Evolutionary conservation across 805 yeast genomes (phyloP).

Genomic region (Kazachstania viticola): DNA sequence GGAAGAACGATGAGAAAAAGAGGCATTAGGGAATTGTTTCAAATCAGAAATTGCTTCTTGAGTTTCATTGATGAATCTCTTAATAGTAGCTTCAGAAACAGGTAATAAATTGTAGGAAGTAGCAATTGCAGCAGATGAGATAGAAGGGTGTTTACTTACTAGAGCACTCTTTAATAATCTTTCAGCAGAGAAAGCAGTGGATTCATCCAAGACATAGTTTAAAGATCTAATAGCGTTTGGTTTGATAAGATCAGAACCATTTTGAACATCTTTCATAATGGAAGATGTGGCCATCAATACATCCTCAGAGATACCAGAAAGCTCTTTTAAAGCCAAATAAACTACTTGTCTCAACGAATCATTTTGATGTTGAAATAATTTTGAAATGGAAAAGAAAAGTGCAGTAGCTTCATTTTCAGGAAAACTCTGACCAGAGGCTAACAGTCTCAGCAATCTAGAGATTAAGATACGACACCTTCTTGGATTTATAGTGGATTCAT

Average conservation of each 20-base stretch:
- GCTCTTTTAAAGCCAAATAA: conserved; percentile 86
- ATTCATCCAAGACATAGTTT: conserved; percentile 77
- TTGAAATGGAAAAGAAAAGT: conserved; percentile 85
- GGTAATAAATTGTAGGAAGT: conserved; percentile 85
- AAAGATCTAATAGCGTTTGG: conserved; percentile 93
- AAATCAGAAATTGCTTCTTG: conserved; percentile 65
- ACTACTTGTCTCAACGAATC: conserved; percentile 82
- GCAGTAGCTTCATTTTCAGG: conserved; percentile 85
- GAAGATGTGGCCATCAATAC: conserved; percentile 96
- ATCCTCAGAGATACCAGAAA: conserved; percentile 75
- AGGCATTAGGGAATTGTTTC: conserved; percentile 23
- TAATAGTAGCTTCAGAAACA: conserved; percentile 81
- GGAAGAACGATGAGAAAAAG: too few species aligned
- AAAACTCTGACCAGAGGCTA: conserved; percentile 79
- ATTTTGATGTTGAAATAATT: conserved; percentile 84
- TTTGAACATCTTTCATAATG: conserved; percentile 95
- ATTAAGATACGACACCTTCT: conserved; percentile 74
- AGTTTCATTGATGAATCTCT: conserved; percentile 88
- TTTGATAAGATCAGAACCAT: conserved; percentile 71
- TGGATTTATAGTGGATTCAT: conserved; percentile 81
- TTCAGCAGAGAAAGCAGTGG: conserved; percentile 88
- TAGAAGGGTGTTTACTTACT: conserved; percentile 79
- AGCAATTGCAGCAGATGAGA: conserved; percentile 88
- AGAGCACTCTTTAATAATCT: conserved; percentile 85
- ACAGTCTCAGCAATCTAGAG: conserved; percentile 70